Conservation (phyloP, 108 stramenopile species). For the Cylindrotheca fusiformis region DNA sequence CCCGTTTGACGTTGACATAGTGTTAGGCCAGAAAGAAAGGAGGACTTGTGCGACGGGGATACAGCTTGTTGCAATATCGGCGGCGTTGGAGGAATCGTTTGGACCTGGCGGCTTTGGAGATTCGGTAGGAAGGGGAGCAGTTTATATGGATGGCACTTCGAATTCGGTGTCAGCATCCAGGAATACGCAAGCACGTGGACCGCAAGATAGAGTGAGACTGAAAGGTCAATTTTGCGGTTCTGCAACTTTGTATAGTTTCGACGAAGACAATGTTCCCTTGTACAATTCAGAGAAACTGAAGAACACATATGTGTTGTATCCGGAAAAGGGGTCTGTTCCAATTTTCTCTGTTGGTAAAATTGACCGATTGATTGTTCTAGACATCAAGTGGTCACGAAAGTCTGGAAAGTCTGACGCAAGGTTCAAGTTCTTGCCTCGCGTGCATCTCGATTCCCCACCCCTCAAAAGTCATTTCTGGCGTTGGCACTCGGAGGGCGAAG, state of each 20-base stretch:
- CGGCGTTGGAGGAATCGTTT: not conserved
- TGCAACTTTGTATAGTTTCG: too few relatives aligned
- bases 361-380: slow-evolving; percentile 58
- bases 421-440: slow-evolving; percentile 44
- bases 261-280: not conserved
- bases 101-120: not conserved
- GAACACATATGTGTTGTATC: slow-evolving; percentile 59
- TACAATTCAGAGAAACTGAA: not conserved
- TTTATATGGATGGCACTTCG: not conserved
- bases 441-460: slow-evolving; percentile 64
- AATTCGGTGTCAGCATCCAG: not conserved
- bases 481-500: slow-evolving; percentile 77
- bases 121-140: not conserved
- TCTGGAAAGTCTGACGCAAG: slow-evolving; percentile 17
- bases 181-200: not conserved
- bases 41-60: slow-evolving; percentile 58
- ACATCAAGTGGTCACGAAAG: slow-evolving; percentile 70
- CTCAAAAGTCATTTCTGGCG: slow-evolving; percentile 67
- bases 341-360: slow-evolving; percentile 44
- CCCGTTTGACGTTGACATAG: slow-evolving; percentile 63
- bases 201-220: slow-evolving; percentile 11
- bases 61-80: slow-evolving; percentile 45
- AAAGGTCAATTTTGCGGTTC: not conserved
- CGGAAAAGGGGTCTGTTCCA: slow-evolving; percentile 53
- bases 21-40: slow-evolving; percentile 58